Percentiles rank a stretch among this genome's conserved stretches.
Conservation (phyloP, 2,329 filamentous ascomycete genomes). For the Fusarium anguioides region DNA sequence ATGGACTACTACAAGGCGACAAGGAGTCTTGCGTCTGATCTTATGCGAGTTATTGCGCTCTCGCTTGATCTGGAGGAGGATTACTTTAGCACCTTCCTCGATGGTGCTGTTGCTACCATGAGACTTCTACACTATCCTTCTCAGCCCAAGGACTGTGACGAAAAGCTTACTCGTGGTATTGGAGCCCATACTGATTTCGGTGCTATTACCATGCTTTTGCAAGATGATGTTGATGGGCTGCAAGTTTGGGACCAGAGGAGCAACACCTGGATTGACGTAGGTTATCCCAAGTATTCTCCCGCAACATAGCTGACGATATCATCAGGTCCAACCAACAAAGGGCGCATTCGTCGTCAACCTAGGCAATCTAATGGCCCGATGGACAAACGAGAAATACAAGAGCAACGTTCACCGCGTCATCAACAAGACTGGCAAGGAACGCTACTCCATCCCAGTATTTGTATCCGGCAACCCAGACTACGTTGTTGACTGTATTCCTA, state of each 20-base stretch:
- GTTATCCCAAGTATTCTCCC: neutral
- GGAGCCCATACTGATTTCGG: constrained; percentile 68
- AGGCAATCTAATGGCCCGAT: constrained; percentile 60
- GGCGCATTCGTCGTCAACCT: constrained; percentile 63
- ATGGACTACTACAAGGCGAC: constrained; percentile 56
- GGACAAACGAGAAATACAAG: constrained; percentile 64
- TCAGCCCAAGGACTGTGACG: constrained; percentile 49
- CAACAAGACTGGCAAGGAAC: constrained; percentile 60
- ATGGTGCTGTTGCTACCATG: neutral
- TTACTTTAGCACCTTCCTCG: neutral
- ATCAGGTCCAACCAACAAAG: constrained; percentile 2
- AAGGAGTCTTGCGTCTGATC: constrained; percentile 52
- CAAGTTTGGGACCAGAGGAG: constrained; percentile 61
- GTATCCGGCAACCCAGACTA: constrained; percentile 59
- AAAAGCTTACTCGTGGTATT: constrained; percentile 51
- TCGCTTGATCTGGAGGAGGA: constrained; percentile 1
- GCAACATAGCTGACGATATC: neutral
- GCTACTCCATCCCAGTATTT: constrained; percentile 69
- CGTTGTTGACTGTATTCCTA: neutral
- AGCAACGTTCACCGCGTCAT: constrained; percentile 67
- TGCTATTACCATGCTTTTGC: constrained; percentile 66
- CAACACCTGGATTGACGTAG: constrained; percentile 56
- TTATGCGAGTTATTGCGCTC: constrained; percentile 56
- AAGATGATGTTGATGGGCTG: constrained; percentile 62
- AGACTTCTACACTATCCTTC: constrained; percentile 61